Conservation (phyloP, 2,329 filamentous ascomycete species). For the Pezicula neosporulosa region DNA sequence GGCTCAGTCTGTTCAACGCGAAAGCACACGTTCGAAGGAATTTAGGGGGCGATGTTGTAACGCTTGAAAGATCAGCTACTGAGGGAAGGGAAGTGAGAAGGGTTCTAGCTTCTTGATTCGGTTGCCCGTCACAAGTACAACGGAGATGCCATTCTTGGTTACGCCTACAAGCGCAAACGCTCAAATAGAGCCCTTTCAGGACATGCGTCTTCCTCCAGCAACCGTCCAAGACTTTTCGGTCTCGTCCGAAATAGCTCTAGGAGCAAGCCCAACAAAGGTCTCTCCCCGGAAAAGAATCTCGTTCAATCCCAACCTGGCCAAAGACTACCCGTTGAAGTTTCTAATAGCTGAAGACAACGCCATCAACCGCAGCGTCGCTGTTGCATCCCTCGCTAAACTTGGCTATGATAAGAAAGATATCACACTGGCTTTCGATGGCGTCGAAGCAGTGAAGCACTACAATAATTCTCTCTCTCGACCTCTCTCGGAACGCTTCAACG, state of each 20-base stretch:
- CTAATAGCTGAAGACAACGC: slow-evolving; percentile 71
- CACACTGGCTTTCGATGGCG: slow-evolving; percentile 64
- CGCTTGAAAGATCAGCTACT: slow-evolving; percentile 60
- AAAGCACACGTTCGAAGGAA: slow-evolving; percentile 65
- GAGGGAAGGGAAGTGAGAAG: slow-evolving; percentile 53
- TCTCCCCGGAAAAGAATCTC: slow-evolving; percentile 7
- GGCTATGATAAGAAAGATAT: slow-evolving; percentile 54
- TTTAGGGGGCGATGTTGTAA: slow-evolving; percentile 63
- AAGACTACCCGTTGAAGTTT: slow-evolving; percentile 61
- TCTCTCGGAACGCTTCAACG: slow-evolving; percentile 44
- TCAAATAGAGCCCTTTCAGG: neutral
- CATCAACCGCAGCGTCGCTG: slow-evolving; percentile 65
- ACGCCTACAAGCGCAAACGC: slow-evolving; percentile 14
- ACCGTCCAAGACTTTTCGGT: neutral
- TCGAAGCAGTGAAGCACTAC: slow-evolving; percentile 63
- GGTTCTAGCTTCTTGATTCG: slow-evolving; percentile 69
- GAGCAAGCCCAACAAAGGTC: neutral
- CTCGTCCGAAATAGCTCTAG: neutral
- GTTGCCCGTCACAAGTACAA: slow-evolving; percentile 40
- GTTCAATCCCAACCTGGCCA: slow-evolving; percentile 55
- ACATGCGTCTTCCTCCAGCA: neutral
- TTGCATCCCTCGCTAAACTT: slow-evolving; percentile 63
- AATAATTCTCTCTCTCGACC: slow-evolving; percentile 34
- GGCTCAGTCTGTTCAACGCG: slow-evolving; percentile 67
- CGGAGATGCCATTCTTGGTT: slow-evolving; percentile 17